Base-by-base conservation (phyloP, 495 filamentous ascomycete species). In the Annulohypoxylon bovei region DNA sequence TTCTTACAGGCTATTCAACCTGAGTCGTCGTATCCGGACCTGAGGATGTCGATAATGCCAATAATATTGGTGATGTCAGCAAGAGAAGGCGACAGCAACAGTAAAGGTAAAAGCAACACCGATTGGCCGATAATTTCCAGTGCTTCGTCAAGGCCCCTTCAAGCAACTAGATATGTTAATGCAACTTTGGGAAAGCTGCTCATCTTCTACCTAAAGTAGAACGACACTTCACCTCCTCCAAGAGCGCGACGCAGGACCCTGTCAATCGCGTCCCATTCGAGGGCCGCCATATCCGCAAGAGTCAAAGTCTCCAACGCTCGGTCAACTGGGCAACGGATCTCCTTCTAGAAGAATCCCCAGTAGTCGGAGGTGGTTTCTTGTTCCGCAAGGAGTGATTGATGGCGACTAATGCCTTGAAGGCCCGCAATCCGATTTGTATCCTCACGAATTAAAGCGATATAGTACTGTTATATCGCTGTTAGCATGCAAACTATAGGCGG, bases 371-470 rank as follows among this genome's bases (percentile, higher is more conserved):
- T 74, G 52, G 67, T 20, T n/a, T 65, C 54, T 65, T 80, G 66
- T 52, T 61, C 62, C 14, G 76, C 67, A 23, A 80, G 74, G 2
- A 87, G 79, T 11, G 77, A 67, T 2, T 77, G 62, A 18, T 74
- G 68, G 62, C 76, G 70, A 57, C 33, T 28, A 14, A 79, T 33
- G 23, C 70, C 27, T 37, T 75, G 55, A 16, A 47, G 12, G 4
- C 75, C 28, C 6, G 78, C 55, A 14, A 52, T 39, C 2, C 75
- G 66, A 0, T 49, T 77, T 0, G 84, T 84, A 55, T 83, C 80
- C 33, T 83, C 80, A 32, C 82, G 83, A 46, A 89, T 81, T 23
- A 87, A 54, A 28, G 77, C 72, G 22, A 86, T 83, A 74, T 86
- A 88, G 75, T 81, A 88, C 84, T 86, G 40, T 32, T 28, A 23